Evolutionary conservation across 768 basidiomycete genomes (phyloP).

Genomic region (Naganishia onofrii): DNA sequence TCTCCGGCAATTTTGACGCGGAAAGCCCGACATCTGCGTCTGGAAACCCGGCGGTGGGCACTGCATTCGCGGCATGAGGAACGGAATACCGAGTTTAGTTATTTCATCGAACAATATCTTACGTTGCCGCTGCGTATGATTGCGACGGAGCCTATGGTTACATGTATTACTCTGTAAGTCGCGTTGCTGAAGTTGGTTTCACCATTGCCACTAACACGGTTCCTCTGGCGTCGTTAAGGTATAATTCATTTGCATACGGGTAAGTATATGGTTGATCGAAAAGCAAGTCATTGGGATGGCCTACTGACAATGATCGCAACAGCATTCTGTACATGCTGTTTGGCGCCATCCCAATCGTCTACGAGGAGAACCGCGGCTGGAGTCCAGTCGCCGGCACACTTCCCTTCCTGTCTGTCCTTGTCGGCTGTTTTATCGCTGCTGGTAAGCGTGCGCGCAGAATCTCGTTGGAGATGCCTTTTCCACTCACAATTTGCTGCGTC

Average conservation of each 20-base stretch:
- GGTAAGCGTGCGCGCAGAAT: neutral
- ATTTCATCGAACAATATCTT: conserved; percentile 48
- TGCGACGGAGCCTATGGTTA: conserved; percentile 46
- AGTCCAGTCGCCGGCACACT: conserved; percentile 42
- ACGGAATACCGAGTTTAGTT: conserved; percentile 40
- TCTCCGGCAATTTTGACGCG: conserved; percentile 47
- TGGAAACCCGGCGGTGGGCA: conserved; percentile 46
- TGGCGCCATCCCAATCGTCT: conserved; percentile 40
- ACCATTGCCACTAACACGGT: neutral
- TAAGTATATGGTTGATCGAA: neutral
- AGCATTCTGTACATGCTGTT: conserved; percentile 42
- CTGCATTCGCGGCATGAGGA: conserved; percentile 48
- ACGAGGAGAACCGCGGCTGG: conserved; percentile 47
- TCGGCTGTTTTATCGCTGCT: conserved; percentile 49
- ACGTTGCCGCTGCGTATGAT: conserved; percentile 47
- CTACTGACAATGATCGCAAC: neutral
- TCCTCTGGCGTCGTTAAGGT: conserved; percentile 23
- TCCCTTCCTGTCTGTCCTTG: conserved; percentile 49
- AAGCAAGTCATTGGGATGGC: neutral
- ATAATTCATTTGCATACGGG: conserved; percentile 37
- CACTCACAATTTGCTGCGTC: neutral
- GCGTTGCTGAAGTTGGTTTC: neutral
- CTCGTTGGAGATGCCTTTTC: neutral
- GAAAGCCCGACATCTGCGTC: conserved; percentile 45
- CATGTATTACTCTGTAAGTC: conserved; percentile 37